Base-by-base conservation (phyloP, 371 early-diverging fungal species). In the Nematocida sp. region DNA sequence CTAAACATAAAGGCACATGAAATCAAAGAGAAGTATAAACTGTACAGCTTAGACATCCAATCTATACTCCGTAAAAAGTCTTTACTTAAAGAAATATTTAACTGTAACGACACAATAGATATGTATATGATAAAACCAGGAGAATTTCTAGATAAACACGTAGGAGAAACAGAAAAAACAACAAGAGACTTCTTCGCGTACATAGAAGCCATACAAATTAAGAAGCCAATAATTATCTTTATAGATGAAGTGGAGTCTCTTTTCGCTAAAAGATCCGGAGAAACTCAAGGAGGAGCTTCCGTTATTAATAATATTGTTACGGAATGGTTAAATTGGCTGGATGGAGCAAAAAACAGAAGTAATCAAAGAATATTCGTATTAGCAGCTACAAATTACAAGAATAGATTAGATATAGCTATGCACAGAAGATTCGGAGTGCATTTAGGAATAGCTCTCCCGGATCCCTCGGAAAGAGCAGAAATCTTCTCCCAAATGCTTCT, bases 171-270 rank as follows among this genome's bases (percentile, higher is more conserved):
- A 0, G 80, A 79, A 48, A 68, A 64, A 55, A 39, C 53, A n/a
- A 39, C 78, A 25, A 55, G 50, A 4, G 28, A 0, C 18, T 59
- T 82, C n/a, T 78, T 80, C 65, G 42, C 61, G 9, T 55, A 48
- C 49, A 63, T 80, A 20, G 64, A 68, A 1, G 35, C 38, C 49
- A 51, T 63, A 36, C 67, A 66, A 45, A 69, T 61, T 4, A 60
- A 50, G 20, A 42, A 57, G 23, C 79, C 61, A 2, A 71, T 57
- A 5, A n/a, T 82, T 48, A 59, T 79, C 18, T 76, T 82, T 40
- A 65, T 82, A 42, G 82, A 82, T 57, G 82, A 82, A 48, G 68
- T 66, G 13, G 82, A 82, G 55, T 38, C 71, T 3, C 67, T 82
- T n/a, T 75, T 79, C 40, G 57, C 32, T 2, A 57, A 61, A 16